Base-by-base conservation (phyloP, 352 stramenopile genomes). In the Stramenopiles sp. region DNA sequence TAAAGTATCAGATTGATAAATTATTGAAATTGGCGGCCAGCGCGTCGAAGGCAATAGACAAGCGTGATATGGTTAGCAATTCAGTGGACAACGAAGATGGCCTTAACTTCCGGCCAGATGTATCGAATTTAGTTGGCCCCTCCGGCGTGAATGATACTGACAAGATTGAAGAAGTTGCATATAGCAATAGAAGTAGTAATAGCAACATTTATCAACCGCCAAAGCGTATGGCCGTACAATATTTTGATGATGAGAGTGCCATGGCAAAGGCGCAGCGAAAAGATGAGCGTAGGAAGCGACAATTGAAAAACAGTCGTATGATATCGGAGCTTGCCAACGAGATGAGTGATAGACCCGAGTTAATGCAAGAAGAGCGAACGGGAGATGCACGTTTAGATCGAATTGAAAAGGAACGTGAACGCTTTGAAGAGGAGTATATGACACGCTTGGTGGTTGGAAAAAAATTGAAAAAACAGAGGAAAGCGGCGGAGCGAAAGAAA, bases 371-470 rank as follows among this genome's bases (percentile, higher is more conserved):
- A 7, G 71, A 30, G 32, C 80, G 22, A 30, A 67, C n/a, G 71
- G 71, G 78, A 55, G 71, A 27, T 55, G 80, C 67, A 82, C 30
- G 81, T 67, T 67, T 82, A n/a, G 67, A 30, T 30, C 30, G n/a
- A 30, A 75, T 81, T 22, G 67, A 82, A 30, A 82, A 30, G 4
- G 83, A 83, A 30, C 30, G 82, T 30, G 30, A 30, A 7, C 8
- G 32, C n/a, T 84, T 83, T 67, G 83, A 85, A 30, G 83, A 85
- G 33, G 81, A 84, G n/a, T 78, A 85, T 82, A 85, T 85, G 81
- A 80, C 81, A 75, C 81, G 80, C 0, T 76, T 84, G 30, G 55
- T 32, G 0, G 82, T 82, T 67, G 80, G 75, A 31, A 85, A 85
- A 81, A 84, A 84, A 80, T 80, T 85, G 82, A 75, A 80, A 30